These are phyloP conservation scores for Ophiostoma ulmi DNA, from an alignment of 2,329 filamentous ascomycete genomes.

Conservation along the genomic window DNA sequence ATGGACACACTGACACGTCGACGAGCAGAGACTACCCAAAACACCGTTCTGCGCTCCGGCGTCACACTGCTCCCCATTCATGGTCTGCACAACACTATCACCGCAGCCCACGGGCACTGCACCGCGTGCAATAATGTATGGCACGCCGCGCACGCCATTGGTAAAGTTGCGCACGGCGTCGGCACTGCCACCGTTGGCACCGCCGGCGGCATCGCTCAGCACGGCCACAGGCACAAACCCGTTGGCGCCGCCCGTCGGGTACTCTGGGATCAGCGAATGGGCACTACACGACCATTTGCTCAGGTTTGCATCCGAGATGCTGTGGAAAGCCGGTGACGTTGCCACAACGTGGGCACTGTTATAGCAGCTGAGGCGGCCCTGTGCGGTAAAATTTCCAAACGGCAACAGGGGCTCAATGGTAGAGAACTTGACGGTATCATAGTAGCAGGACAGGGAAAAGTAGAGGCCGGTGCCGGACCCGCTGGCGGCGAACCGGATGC, in stretches of 20 bases:
- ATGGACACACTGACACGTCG: conserved; percentile 37
- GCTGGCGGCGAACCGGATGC: conserved; percentile 31
- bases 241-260: conserved; percentile 34
- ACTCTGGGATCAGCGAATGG: conserved; percentile 39
- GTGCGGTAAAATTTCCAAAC: conserved; percentile 39
- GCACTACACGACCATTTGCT: conserved; percentile 42
- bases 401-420: conserved; percentile 31
- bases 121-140: conserved; percentile 41
- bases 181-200: conserved; percentile 30
- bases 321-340: conserved; percentile 31
- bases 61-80: conserved; percentile 39
- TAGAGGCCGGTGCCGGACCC: conserved; percentile 32
- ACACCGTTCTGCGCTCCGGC: conserved; percentile 34
- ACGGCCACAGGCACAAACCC: conserved; percentile 40
- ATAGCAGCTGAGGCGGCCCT: conserved; percentile 38
- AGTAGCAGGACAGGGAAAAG: conserved; percentile 42
- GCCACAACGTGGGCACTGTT: conserved; percentile 41
- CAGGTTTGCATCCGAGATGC: conserved; percentile 36
- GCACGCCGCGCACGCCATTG: conserved; percentile 37
- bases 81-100: conserved; percentile 34
- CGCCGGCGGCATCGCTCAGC: conserved; percentile 31
- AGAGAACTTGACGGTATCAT: conserved; percentile 30
- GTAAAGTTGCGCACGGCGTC: conserved; percentile 35
- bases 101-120: conserved; percentile 40
- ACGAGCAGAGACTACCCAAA: conserved; percentile 36